Conservation (phyloP, 2,329 filamentous ascomycete genomes). For the Cytospora leucostoma region DNA sequence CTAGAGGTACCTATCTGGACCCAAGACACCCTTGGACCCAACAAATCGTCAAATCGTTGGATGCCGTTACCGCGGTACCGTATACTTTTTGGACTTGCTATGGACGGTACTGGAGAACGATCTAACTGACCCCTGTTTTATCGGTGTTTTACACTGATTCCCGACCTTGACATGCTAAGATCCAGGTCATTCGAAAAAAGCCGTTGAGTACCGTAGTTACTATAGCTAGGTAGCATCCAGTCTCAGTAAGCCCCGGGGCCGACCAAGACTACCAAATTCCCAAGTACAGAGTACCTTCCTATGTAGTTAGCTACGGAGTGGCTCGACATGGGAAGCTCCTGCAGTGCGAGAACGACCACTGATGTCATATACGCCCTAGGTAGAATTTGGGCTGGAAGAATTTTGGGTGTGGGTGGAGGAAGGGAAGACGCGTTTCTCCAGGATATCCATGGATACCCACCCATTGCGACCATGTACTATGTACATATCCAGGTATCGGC, state of each 20-base stretch:
- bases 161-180: not conserved
- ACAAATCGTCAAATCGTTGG: not conserved
- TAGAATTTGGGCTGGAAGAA: not conserved
- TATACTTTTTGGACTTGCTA: too few relatives aligned
- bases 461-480: not conserved
- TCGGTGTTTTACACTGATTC: conserved; percentile 9
- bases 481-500: not conserved
- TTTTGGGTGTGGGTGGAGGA: too few relatives aligned
- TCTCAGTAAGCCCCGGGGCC: not conserved
- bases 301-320: too few relatives aligned
- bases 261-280: not conserved
- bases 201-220: too few relatives aligned
- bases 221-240: not conserved
- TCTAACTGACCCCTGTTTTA: conserved; percentile 11
- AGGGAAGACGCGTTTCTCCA: not conserved
- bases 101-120: conserved; percentile 9
- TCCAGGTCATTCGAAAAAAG: not conserved
- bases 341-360: not conserved
- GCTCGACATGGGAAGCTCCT: not conserved
- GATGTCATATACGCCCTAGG: not conserved
- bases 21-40: not conserved
- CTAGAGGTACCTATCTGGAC: not conserved
- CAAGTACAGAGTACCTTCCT: too few relatives aligned
- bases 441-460: not conserved
- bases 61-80: conserved; percentile 5